Conservation (phyloP, 192 early-diverging fungal genomes). For the Geranomyces variabilis region DNA sequence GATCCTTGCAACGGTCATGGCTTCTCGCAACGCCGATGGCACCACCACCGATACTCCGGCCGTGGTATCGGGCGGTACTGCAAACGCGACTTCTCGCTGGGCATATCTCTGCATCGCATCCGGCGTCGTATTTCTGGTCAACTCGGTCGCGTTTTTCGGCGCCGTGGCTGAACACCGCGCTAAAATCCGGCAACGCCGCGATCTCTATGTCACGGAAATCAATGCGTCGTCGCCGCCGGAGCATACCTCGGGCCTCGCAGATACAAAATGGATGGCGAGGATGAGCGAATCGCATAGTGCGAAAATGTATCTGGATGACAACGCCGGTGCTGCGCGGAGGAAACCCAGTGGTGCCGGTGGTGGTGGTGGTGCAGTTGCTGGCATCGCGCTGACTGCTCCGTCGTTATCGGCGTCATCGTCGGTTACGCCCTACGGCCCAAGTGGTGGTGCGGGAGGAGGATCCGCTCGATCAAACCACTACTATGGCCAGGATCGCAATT, state of each 20-base stretch:
- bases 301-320: neutral
- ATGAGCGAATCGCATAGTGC: constrained; percentile 3
- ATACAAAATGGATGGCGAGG: constrained; percentile 4
- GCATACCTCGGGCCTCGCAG: neutral
- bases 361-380: neutral
- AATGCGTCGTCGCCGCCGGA: constrained; percentile 1
- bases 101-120: neutral
- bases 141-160: neutral
- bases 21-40: neutral
- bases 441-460: no score
- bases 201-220: neutral
- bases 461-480: no score
- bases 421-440: no score
- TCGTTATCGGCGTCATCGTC: no score
- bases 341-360: neutral
- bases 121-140: neutral
- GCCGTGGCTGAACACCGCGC: neutral
- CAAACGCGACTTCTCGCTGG: neutral
- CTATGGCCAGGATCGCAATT: no score
- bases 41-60: neutral
- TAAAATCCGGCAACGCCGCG: neutral
- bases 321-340: neutral
- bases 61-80: neutral
- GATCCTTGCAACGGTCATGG: neutral
- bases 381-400: neutral